These are phyloP conservation scores for Cutaneotrichosporon cutaneum DNA, from an alignment of 1,284 basidiomycete species.

Conservation along the genomic window DNA sequence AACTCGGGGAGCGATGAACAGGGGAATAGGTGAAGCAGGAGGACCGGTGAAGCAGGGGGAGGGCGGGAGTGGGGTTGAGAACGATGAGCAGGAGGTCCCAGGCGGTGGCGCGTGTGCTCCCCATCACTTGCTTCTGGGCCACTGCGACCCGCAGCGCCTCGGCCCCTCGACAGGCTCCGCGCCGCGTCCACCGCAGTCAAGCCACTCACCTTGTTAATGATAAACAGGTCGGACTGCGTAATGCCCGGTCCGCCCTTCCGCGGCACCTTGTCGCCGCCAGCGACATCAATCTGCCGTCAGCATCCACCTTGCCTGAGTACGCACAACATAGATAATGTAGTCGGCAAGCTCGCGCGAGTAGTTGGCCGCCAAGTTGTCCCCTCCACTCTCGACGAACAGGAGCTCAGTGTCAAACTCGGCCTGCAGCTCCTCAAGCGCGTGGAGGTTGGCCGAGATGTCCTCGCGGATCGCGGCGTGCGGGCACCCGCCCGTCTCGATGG, in stretches of 20 bases:
- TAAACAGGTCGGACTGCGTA: slow-evolving; percentile 81
- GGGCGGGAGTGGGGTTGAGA: no score
- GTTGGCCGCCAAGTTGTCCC: slow-evolving; percentile 95
- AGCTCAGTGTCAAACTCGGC: slow-evolving; percentile 80
- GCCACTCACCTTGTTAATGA: slow-evolving; percentile 81
- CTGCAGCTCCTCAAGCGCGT: slow-evolving; percentile 91
- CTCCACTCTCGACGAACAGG: slow-evolving; percentile 91
- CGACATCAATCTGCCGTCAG: slow-evolving; percentile 57
- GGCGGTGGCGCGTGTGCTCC: neutral
- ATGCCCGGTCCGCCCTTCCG: slow-evolving; percentile 97
- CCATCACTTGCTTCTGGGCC: neutral
- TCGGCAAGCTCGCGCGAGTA: slow-evolving; percentile 95
- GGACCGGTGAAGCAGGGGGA: no score
- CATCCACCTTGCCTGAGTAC: slow-evolving; percentile 25
- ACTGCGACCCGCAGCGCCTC: no score
- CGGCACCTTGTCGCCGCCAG: slow-evolving; percentile 96
- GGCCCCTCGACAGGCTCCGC: neutral
- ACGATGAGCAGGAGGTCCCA: no score
- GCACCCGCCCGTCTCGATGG: slow-evolving; percentile 94
- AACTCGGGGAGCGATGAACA: neutral
- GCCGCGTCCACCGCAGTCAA: neutral
- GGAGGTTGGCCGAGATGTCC: slow-evolving; percentile 95
- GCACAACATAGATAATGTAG: slow-evolving; percentile 92
- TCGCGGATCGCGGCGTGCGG: slow-evolving; percentile 95
- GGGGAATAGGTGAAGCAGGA: neutral